phyloP scores from a whole-genome alignment of 2,329 filamentous ascomycete genomes.

The Aschersonia sp. region DNA sequence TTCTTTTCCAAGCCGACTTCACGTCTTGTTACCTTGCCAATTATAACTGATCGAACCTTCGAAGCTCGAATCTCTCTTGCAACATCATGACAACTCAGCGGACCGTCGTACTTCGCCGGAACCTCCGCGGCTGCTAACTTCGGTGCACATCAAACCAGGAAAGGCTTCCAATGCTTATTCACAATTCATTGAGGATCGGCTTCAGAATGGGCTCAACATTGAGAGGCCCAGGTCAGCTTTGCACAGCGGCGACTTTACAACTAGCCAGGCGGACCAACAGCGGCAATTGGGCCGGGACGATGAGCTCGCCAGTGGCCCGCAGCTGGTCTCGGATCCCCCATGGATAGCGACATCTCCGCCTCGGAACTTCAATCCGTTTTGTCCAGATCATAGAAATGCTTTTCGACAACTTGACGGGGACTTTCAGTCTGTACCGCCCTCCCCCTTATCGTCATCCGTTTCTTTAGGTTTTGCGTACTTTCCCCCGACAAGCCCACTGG shows the following conservation, averaged over 20 bases:
- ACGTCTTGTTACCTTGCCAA: too few relatives aligned
- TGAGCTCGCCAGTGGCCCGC: background rate
- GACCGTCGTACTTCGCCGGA: constrained; percentile 18
- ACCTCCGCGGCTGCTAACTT: constrained; percentile 26
- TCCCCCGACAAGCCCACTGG: constrained; percentile 81
- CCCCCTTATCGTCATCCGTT: constrained; percentile 56
- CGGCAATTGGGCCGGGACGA: constrained; percentile 1
- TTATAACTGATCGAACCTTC: background rate
- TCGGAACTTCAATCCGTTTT: constrained; percentile 32
- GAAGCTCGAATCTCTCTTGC: constrained; percentile 24
- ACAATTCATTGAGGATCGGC: constrained; percentile 20
- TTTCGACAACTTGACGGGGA: constrained; percentile 18
- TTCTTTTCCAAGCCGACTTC: background rate
- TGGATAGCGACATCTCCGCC: constrained; percentile 46
- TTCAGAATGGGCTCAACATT: constrained; percentile 48
- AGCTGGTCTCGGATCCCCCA: constrained; percentile 5
- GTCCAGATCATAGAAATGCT: constrained; percentile 20
- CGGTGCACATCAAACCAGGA: constrained; percentile 33
- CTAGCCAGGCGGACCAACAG: constrained; percentile 11
- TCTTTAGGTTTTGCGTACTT: constrained; percentile 73
- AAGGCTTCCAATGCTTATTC: constrained; percentile 14
- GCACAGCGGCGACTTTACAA: constrained; percentile 53
- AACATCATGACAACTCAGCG: constrained; percentile 9
- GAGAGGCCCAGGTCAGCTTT: constrained; percentile 69
- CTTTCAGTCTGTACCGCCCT: constrained; percentile 29